Base-by-base conservation (phyloP, 73 alveolate genomes). In the Paramecium tetraurelia region DNA sequence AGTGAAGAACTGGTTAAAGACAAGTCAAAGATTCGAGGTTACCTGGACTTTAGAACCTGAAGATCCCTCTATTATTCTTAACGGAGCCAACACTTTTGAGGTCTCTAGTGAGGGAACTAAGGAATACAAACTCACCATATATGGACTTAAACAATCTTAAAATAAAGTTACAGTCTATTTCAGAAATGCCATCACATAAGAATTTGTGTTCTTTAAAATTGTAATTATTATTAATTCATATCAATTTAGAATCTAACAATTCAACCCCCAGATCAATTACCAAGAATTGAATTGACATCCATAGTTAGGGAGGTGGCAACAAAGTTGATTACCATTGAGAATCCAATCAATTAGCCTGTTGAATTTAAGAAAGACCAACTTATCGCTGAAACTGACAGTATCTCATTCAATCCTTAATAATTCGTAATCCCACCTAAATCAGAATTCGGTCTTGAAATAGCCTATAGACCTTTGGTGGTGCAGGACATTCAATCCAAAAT, bases 1-100 rank as follows among this genome's bases (percentile, higher is more conserved):
- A 31, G 97, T 98, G 48, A 95, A 97, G 33, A 98, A 98, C 92
- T 98, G 99, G 99, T 96, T 98, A 38, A 96, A 97, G 94, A 93
- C 95, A 24, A 96, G 97, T 57, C 98, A 98, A 85, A 93, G 99
- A 95, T 98, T 98, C 94, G 97, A 98, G 58, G 99, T 98, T 2
- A 92, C 98, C 58, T 98, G 99, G 99, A 97, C 94, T 11, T 87
- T 97, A 33, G 99, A 96, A 68, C 99, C 99, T 11, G 98, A 95
- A n/a, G 98, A 95, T 75, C 95, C 94, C 6, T 88, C 98, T 29
- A 90, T 97, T 6, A 96, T 98, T 92, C 95, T 98, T 58, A 95
- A 98, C 93, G 99, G 99, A 57, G 99, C 99, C 14, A 97, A 95
- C 92, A 98, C 99, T 59, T 94, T 98, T 58, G 99, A 98, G 93